Conservation (phyloP, 805 yeast genomes). For the Jamesozyma gamospora region DNA sequence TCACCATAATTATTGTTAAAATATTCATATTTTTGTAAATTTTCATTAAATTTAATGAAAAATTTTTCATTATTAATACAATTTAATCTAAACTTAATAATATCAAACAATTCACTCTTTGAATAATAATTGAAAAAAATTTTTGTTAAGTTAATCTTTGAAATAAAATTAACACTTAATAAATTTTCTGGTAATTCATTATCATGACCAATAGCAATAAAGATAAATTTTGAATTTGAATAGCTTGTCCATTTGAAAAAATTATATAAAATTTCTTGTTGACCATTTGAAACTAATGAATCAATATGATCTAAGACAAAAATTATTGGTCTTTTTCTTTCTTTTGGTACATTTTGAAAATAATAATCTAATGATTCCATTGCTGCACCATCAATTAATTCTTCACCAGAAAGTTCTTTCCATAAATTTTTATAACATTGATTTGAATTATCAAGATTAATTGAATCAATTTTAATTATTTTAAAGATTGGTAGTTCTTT, state of each 20-base stretch:
- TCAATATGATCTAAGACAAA: conserved; percentile 86
- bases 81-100: not conserved
- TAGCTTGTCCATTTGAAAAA: not conserved
- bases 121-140: not conserved
- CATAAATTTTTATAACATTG: conserved; percentile 74
- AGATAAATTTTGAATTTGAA: not conserved
- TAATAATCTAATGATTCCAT: conserved; percentile 57
- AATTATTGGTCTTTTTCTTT: conserved; percentile 39
- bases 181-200: not conserved
- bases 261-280: not conserved
- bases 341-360: conserved; percentile 36
- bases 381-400: conserved; percentile 51
- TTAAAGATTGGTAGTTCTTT: conserved; percentile 43
- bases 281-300: conserved; percentile 31
- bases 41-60: not conserved
- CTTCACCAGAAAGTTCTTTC: conserved; percentile 59
- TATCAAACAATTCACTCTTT: not conserved
- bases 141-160: not conserved
- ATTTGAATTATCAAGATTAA: conserved; percentile 66
- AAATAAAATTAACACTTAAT: not conserved
- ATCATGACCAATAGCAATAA: not conserved
- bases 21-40: not conserved
- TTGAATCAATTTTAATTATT: conserved; percentile 79
- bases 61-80: not conserved
- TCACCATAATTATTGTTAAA: not conserved